phyloP scores from a whole-genome alignment of 2,329 filamentous ascomycete genomes.

The Colletotrichum godetiae region DNA sequence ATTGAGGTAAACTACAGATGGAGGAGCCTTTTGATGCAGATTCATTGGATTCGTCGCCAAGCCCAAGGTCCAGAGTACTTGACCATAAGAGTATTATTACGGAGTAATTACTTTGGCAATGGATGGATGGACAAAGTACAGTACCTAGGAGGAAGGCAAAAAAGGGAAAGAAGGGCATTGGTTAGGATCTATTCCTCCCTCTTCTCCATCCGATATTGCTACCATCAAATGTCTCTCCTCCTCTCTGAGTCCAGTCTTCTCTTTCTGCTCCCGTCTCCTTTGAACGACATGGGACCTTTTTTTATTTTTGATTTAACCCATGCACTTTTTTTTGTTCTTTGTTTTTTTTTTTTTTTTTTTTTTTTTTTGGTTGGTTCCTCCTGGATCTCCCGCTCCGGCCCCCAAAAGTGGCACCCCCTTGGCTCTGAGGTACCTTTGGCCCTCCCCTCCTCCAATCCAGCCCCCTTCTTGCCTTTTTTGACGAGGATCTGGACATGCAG shows the following conservation, averaged over 20 bases:
- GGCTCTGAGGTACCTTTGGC: neutral
- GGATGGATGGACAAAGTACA: too few species aligned
- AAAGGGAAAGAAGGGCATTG: too few species aligned
- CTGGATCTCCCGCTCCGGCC: neutral
- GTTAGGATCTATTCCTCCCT: too few species aligned
- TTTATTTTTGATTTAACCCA: neutral
- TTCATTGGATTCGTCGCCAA: neutral
- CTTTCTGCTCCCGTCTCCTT: neutral
- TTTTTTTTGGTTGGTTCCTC: neutral
- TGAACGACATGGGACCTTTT: neutral
- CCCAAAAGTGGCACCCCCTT: neutral
- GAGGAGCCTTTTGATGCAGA: neutral
- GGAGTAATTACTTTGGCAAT: too few species aligned
- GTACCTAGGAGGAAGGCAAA: neutral
- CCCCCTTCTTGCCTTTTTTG: neutral
- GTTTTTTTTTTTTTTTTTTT: too few species aligned
- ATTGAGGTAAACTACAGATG: neutral
- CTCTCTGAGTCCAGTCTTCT: neutral
- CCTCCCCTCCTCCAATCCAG: neutral
- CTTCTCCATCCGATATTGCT: neutral
- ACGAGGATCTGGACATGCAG: slow-evolving; percentile 3
- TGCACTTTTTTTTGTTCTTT: too few species aligned
- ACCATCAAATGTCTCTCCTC: neutral
- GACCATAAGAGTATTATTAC: too few species aligned
- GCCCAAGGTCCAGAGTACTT: neutral